Evolutionary conservation across 108 stramenopile species (phyloP).

Genomic region (Aurantiochytrium sp.): DNA sequence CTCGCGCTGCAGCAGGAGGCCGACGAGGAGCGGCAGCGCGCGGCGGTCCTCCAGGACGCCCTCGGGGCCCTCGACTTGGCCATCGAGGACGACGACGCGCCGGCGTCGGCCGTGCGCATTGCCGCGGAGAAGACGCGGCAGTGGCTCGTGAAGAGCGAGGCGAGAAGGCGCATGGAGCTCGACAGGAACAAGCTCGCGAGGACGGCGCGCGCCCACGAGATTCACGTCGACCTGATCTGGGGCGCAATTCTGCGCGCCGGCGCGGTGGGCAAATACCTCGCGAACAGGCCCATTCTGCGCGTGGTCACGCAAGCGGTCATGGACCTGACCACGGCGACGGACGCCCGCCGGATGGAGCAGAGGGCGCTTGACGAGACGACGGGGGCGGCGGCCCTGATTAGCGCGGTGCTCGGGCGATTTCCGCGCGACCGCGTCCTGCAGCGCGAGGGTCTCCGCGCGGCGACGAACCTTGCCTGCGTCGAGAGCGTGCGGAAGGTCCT

Average conservation of each 20-base stretch:
- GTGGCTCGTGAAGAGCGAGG: neutral
- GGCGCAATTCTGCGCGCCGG: neutral
- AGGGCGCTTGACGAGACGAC: neutral
- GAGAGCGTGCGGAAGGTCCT: neutral
- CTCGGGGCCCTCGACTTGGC: neutral
- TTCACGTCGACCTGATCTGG: neutral
- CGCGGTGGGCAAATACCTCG: neutral
- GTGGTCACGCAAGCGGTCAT: neutral
- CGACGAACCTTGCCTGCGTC: neutral
- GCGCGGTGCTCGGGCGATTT: neutral
- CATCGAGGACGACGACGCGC: neutral
- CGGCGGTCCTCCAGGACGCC: too few relatives aligned
- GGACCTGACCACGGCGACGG: neutral
- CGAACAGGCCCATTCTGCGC: neutral
- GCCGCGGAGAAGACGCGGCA: neutral
- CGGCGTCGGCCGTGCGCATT: neutral
- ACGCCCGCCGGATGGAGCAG: neutral
- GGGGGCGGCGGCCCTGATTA: neutral
- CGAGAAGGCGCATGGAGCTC: neutral
- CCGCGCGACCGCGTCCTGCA: neutral
- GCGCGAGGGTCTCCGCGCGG: conserved; percentile 3
- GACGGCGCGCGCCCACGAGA: neutral
- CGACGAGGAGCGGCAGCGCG: too few relatives aligned
- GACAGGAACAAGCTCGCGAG: neutral
- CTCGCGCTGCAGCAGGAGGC: too few relatives aligned